phyloP scores from a whole-genome alignment of 2,329 filamentous ascomycete genomes.

The Fusarium nematophilum region DNA sequence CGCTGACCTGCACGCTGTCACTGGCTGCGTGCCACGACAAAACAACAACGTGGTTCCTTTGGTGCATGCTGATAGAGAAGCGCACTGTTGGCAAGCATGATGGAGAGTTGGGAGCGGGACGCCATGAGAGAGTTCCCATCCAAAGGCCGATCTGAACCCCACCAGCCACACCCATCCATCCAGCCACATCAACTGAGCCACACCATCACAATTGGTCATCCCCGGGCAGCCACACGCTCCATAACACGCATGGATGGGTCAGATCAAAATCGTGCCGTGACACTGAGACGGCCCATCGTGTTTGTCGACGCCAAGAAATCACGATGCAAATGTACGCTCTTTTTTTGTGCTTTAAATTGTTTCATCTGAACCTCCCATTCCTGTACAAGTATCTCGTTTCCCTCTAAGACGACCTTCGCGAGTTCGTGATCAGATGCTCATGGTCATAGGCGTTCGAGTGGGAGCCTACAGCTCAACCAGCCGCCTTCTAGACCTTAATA shows the following conservation, averaged over 20 bases:
- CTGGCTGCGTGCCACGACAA: slow-evolving; percentile 16
- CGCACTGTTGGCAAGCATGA: slow-evolving; percentile 8
- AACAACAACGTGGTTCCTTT: slow-evolving; percentile 31
- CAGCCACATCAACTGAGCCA: not conserved
- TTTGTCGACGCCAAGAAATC: too few species aligned
- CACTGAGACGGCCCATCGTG: too few species aligned
- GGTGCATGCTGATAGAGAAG: slow-evolving; percentile 5
- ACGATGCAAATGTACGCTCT: not conserved
- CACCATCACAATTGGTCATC: slow-evolving; percentile 1
- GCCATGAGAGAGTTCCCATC: not conserved
- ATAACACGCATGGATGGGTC: too few species aligned
- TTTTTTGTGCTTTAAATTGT: slow-evolving; percentile 36
- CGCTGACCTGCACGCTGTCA: slow-evolving; percentile 24
- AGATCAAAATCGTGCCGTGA: too few species aligned
- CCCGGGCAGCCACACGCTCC: too few species aligned
- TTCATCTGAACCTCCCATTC: slow-evolving; percentile 36
- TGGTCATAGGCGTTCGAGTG: slow-evolving; percentile 31
- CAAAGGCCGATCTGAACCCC: not conserved
- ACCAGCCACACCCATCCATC: slow-evolving; percentile 1
- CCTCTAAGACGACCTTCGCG: slow-evolving; percentile 38
- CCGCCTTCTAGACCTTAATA: slow-evolving; percentile 48
- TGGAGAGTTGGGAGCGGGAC: slow-evolving; percentile 9
- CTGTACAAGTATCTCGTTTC: slow-evolving; percentile 48
- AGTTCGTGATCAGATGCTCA: slow-evolving; percentile 42
- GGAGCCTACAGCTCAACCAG: slow-evolving; percentile 41